Percentiles rank a stretch among this genome's conserved stretches.
These are phyloP conservation scores for Neospermospora avenae DNA, from an alignment of 2,329 filamentous ascomycete genomes.

Conservation along the genomic window DNA sequence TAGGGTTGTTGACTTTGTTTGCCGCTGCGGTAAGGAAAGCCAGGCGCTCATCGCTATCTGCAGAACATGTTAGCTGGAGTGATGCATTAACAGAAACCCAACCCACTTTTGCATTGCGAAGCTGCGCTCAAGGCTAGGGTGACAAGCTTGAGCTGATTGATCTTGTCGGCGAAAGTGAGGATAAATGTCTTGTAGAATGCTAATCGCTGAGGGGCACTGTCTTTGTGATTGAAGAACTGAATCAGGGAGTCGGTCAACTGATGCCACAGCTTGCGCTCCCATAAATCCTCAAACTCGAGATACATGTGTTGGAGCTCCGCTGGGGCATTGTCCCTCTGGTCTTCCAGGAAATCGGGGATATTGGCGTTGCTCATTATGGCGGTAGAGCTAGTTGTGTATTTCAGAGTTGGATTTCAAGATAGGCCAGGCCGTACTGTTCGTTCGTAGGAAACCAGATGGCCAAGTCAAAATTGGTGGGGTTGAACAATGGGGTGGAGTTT, in stretches of 20 bases:
- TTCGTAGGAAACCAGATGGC: not conserved
- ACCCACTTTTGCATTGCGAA: conserved; percentile 72
- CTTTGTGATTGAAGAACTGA: conserved; percentile 79
- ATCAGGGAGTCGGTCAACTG: conserved; percentile 89
- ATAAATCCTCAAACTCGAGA: conserved; percentile 90
- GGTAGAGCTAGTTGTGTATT: conserved; percentile 5
- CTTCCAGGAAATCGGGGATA: conserved; percentile 86
- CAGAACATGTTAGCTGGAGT: conserved; percentile 13
- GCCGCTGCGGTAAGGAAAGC: conserved; percentile 79
- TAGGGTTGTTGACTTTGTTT: conserved; percentile 85
- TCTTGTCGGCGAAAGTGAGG: conserved; percentile 94
- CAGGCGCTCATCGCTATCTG: conserved; percentile 84
- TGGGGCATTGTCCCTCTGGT: conserved; percentile 83
- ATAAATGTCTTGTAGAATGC: conserved; percentile 93
- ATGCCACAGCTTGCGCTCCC: conserved; percentile 99
- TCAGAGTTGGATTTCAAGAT: not conserved
- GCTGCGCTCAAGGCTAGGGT: conserved; percentile 84
- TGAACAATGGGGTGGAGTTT: not conserved
- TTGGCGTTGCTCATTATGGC: conserved; percentile 76
- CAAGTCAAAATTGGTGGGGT: not conserved
- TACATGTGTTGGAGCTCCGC: conserved; percentile 85
- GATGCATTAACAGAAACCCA: not conserved
- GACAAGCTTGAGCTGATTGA: conserved; percentile 98
- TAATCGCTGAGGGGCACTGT: conserved; percentile 81
- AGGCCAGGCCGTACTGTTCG: not conserved